Percentiles rank a stretch among this genome's conserved stretches.
Conservation (phyloP, 805 yeast species). For the Metschnikowia amazonensis region DNA sequence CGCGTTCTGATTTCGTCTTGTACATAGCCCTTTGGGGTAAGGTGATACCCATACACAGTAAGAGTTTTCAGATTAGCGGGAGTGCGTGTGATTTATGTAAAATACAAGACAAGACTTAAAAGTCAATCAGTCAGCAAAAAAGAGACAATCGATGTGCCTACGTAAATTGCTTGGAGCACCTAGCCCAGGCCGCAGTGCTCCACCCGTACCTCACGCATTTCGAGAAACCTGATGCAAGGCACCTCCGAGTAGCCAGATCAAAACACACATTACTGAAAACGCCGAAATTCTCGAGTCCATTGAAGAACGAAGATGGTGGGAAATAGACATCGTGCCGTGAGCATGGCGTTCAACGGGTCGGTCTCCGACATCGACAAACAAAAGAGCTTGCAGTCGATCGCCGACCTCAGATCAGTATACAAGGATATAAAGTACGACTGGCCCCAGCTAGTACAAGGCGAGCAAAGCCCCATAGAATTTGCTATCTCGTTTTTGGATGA, state of each 20-base stretch:
- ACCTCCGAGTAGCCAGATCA: not conserved
- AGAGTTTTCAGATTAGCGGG: too few species aligned
- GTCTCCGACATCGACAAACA: conserved; percentile 19
- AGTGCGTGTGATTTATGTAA: too few species aligned
- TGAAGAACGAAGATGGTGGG: conserved; percentile 13
- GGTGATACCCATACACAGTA: not conserved
- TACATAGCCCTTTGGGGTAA: not conserved
- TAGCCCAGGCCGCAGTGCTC: not conserved
- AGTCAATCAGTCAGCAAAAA: not conserved
- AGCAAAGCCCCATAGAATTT: conserved; percentile 73
- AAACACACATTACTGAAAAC: not conserved
- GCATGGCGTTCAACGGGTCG: conserved; percentile 23
- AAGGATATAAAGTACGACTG: conserved; percentile 41
- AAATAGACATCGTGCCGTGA: conserved; percentile 23
- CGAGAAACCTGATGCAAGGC: conserved; percentile 1
- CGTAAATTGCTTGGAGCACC: not conserved
- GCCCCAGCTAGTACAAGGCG: conserved; percentile 43
- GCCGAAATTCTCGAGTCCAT: not conserved
- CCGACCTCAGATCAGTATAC: conserved; percentile 33
- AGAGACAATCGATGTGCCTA: too few species aligned
- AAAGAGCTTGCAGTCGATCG: conserved; percentile 19
- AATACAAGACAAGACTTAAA: too few species aligned
- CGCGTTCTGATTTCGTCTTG: conserved; percentile 1
- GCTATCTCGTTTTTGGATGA: conserved; percentile 82
- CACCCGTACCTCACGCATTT: conserved; percentile 7